Base-by-base conservation (phyloP, 352 stramenopile species). In the Peronosclerospora sorghi region DNA sequence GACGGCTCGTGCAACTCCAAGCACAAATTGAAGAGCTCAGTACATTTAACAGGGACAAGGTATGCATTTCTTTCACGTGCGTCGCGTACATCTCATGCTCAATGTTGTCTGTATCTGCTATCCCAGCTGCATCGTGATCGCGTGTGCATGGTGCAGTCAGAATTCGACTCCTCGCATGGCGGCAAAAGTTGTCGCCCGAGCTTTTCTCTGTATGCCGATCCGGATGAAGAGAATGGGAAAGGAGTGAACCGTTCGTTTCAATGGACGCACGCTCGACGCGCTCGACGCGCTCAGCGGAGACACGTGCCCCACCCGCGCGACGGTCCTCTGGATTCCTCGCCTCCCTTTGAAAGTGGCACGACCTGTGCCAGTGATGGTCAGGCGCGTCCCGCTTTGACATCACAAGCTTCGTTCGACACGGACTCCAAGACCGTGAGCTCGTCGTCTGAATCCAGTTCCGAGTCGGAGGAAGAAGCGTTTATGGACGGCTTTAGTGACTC, bases 1-100 rank as follows among this genome's bases (percentile, higher is more conserved):
- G 77, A 26, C 81, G 90, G 21, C 67, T 98, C 9, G 86, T 97
- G 21, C 82, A 93, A 45, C 62, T 98, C 6, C 94, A 97, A 54
- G 65, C 69, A n/a, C 65, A 96, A 47, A 95, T 97, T 46, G 89
- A 97, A 47, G 69, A 77, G 29, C 49, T 83, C 18, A 89, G 75
- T 53, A 86, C 64, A 10, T 77, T 70, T 40, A 92, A 92, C 55
- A 87, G 85, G 36, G 73, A 87, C 45, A 73, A 72, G 54, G 78
- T 87, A 52, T 14, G 59, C 38, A 9, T 27, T 10, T n/a, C 14
- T 12, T 4, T 34, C 4, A 44, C 10, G 4, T 19, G 34, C 21
- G 19, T 18, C 20, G 14, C 19, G 21, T 54, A 45, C 41, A 19
- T 35, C 27, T 26, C 40, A 17, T 23, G 1, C 3, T 35, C 40